Percentiles rank a stretch among this genome's conserved stretches.
Evolutionary conservation across 164 flowering plant genomes (phyloP).

Genomic region (Stephania yunnanensis): DNA sequence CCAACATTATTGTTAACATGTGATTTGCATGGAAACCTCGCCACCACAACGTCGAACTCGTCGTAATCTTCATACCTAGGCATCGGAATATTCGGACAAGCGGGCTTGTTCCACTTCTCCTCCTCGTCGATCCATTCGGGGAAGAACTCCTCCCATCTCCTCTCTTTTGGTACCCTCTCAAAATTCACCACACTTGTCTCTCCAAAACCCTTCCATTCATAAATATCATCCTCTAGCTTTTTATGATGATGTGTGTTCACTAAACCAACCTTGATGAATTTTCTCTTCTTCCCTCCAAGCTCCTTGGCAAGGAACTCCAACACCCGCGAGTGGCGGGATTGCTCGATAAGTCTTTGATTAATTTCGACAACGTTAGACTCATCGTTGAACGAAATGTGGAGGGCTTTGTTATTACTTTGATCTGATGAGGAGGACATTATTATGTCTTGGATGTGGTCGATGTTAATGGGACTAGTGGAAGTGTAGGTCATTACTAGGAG

Average conservation of each 20-base stretch:
- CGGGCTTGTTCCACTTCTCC: slow-evolving; percentile 20
- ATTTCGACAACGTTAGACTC: background rate
- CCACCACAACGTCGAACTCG: slow-evolving; percentile 54
- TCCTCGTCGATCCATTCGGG: slow-evolving; percentile 79
- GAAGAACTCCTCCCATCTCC: slow-evolving; percentile 49
- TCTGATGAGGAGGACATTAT: background rate
- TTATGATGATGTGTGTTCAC: slow-evolving; percentile 26
- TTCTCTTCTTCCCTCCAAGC: slow-evolving; percentile 2
- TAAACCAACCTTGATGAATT: slow-evolving; percentile 27
- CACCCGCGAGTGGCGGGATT: background rate
- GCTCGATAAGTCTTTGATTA: no score
- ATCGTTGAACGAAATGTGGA: background rate
- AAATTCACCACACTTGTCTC: slow-evolving; percentile 28
- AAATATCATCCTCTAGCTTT: slow-evolving; percentile 5
- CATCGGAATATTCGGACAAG: slow-evolving; percentile 69
- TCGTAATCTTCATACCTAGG: slow-evolving; percentile 32
- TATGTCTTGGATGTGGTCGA: background rate
- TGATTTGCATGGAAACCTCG: slow-evolving; percentile 40
- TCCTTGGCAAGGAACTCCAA: slow-evolving; percentile 12
- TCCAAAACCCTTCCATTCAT: slow-evolving; percentile 12
- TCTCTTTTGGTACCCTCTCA: slow-evolving; percentile 29
- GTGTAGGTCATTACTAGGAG: slow-evolving; percentile 10
- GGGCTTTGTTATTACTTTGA: background rate
- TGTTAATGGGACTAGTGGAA: background rate
- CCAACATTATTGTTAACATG: background rate